Conservation (phyloP, 2,329 filamentous ascomycete species). For the Fusarium fujikuroi region DNA sequence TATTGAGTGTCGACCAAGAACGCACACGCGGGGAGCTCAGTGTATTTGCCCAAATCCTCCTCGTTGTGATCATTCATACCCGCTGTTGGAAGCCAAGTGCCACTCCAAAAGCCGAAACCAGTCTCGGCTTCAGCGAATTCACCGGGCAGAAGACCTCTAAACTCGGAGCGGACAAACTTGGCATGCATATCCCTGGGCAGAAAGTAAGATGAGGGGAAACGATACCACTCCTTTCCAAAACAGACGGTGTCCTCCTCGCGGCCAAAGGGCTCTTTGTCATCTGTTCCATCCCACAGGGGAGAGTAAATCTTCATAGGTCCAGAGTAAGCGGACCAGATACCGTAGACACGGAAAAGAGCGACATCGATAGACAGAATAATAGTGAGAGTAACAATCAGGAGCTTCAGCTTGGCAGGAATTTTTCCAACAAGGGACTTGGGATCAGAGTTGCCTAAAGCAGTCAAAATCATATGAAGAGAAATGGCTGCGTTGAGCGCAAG, state of each 20-base stretch:
- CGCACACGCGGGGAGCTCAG: conserved; percentile 77
- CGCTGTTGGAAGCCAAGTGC: conserved; percentile 82
- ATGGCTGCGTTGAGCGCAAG: conserved; percentile 89
- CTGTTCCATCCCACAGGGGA: conserved; percentile 68
- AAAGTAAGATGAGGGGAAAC: conserved; percentile 93
- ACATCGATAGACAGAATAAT: conserved; percentile 73
- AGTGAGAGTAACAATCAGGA: conserved; percentile 68
- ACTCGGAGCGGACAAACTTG: conserved; percentile 92
- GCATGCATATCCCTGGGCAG: conserved; percentile 84
- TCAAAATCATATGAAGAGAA: conserved; percentile 81
- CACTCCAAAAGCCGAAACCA: conserved; percentile 79
- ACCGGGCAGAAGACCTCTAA: conserved; percentile 87
- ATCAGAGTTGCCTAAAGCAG: conserved; percentile 76
- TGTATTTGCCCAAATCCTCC: conserved; percentile 89
- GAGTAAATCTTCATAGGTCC: conserved; percentile 80
- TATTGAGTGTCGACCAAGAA: conserved; percentile 92
- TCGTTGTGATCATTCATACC: conserved; percentile 94
- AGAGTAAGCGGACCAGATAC: conserved; percentile 82
- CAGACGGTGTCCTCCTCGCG: conserved; percentile 78
- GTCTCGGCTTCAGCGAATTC: conserved; percentile 82
- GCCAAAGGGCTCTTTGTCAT: conserved; percentile 62
- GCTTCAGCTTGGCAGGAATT: conserved; percentile 80
- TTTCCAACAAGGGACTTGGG: conserved; percentile 74
- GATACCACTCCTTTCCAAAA: conserved; percentile 97
- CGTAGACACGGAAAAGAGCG: conserved; percentile 77